Evolutionary conservation across 768 basidiomycete genomes (phyloP).

Genomic region (Stropharia rugosoannulata): DNA sequence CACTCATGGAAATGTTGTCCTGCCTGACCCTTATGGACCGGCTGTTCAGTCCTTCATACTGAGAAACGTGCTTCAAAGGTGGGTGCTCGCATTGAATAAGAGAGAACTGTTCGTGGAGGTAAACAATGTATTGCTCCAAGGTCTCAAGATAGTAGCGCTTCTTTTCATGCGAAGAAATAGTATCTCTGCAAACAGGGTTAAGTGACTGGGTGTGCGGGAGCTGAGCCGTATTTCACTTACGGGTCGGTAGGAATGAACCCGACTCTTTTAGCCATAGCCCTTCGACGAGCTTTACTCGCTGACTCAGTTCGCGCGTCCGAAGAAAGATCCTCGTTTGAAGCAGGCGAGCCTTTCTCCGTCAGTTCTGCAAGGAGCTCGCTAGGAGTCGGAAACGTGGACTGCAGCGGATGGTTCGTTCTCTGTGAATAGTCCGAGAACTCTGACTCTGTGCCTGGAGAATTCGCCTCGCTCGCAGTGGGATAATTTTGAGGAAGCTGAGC

Average conservation of each 20-base stretch:
- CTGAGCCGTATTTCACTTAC: conserved; percentile 32
- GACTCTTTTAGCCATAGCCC: conserved; percentile 53
- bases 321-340: conserved; percentile 9
- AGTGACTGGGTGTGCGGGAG: conserved; percentile 5
- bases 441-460: no score
- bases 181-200: conserved; percentile 41
- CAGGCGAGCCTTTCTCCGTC: conserved; percentile 17
- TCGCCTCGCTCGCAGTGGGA: no score
- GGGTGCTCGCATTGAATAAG: conserved; percentile 48
- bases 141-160: conserved; percentile 74
- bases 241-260: conserved; percentile 63
- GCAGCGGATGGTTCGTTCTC: neutral
- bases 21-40: conserved; percentile 59
- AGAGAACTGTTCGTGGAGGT: conserved; percentile 60
- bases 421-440: neutral
- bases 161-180: conserved; percentile 79
- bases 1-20: neutral
- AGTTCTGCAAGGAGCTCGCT: conserved; percentile 58
- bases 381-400: conserved; percentile 59
- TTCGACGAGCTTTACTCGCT: conserved; percentile 55
- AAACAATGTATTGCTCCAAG: conserved; percentile 68
- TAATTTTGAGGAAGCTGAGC: no score
- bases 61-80: conserved; percentile 47
- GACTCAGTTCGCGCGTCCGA: conserved; percentile 33
- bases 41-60: conserved; percentile 56